Conservation (phyloP, 2,329 filamentous ascomycete genomes). For the Penicillium sp. region DNA sequence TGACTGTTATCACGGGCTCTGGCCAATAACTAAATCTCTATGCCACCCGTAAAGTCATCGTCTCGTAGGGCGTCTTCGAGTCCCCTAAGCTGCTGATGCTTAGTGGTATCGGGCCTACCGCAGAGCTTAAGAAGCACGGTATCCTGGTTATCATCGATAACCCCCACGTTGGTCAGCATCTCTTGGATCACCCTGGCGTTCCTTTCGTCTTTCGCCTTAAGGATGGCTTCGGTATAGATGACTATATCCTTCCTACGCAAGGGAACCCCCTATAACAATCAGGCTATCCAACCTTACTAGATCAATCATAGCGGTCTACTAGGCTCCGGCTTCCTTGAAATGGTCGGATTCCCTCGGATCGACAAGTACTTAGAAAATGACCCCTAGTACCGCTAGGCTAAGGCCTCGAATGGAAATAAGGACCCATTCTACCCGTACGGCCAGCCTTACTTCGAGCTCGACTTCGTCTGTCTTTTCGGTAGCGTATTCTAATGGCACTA, state of each 20-base stretch:
- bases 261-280: constrained; percentile 31
- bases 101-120: constrained; percentile 48
- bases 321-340: constrained; percentile 47
- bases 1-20: constrained; percentile 47
- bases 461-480: constrained; percentile 62
- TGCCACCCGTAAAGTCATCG: constrained; percentile 51
- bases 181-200: constrained; percentile 44
- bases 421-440: constrained; percentile 59
- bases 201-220: constrained; percentile 46
- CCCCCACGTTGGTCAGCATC: constrained; percentile 33
- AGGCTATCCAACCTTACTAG: constrained; percentile 38
- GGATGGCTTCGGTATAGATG: constrained; percentile 44
- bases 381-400: constrained; percentile 49
- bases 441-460: constrained; percentile 62
- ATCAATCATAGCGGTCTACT: constrained; percentile 45
- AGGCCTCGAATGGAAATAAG: constrained; percentile 40
- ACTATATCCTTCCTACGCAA: constrained; percentile 44
- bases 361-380: constrained; percentile 54
- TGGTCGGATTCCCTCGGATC: constrained; percentile 61
- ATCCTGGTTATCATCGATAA: constrained; percentile 36
- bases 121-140: constrained; percentile 39
- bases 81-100: constrained; percentile 54
- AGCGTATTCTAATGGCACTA: constrained; percentile 54
- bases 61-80: constrained; percentile 54
- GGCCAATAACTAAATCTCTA: constrained; percentile 49